Base-by-base conservation (phyloP, 164 flowering plant genomes). In the Vitis amurensis region DNA sequence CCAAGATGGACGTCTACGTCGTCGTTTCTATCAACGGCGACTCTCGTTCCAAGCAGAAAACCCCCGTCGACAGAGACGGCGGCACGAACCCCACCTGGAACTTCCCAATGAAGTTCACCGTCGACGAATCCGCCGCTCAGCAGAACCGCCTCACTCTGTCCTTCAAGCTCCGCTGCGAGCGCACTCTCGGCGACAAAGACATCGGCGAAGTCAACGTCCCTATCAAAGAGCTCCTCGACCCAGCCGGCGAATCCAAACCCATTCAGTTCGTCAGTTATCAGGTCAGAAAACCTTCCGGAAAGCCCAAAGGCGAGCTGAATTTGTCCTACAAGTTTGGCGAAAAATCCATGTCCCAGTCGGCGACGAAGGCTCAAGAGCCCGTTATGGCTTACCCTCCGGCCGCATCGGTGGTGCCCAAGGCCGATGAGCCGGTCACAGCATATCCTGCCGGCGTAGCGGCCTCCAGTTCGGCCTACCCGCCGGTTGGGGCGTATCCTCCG, bases 151-250 rank as follows among this genome's bases (percentile, higher is more conserved):
- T 74, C 17, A 73, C 70, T 17, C 83, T 87, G 48, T 68, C 69
- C 44, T 73, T 89, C 74, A 74, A 68, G 31, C 68, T 90, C 75
- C 67, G 73, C 0, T 75, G 78, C 58, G 84, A 85, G n/a, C 79
- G 87, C 6, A 27, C 59, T 8, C 68, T 88, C 23, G 89, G 93
- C 19, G 90, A 89, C 68, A 79, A 69, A 48, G 86, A 80, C 27
- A 68, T 89, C 50, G 93, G 97, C 2, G 83, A 81, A 51, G 92
- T 88, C 19, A 71, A 76, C 57, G 85, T 91, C 0, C 90, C 91
- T 6, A 31, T 89, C 69, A 86, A 82, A 51, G 97, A 91, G 61
- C 82, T 90, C 19, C 73, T 90, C 17, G 81, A 78, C 29, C 62
- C 51, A 14, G 59, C 62, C 15, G 76, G 67, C 8, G 71, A 49